A percentile compares a stretch with the other conserved stretches of the same genome.
Evolutionary conservation across 148 eudicot genomes (phyloP).

Genomic region (Silene latifolia): DNA sequence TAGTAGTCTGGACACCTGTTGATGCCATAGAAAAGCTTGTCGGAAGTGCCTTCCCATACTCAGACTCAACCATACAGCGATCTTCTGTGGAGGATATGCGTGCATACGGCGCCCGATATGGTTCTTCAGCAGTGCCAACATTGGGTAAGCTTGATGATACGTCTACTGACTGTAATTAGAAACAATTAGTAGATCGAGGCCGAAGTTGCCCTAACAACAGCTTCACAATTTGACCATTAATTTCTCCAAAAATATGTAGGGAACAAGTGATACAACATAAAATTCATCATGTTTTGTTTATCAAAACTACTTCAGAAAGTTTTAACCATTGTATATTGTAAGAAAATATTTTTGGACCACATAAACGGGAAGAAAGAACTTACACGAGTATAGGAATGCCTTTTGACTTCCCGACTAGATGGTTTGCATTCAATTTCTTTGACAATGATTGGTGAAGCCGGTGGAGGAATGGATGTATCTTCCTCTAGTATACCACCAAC

Average conservation of each 20-base stretch:
- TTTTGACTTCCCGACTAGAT: slow-evolving; percentile 30
- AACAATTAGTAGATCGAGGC: too few species aligned
- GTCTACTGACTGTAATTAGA: slow-evolving; percentile 38
- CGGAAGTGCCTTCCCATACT: slow-evolving; percentile 54
- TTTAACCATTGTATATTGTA: too few species aligned
- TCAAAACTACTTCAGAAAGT: too few species aligned
- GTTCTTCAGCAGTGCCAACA: slow-evolving; percentile 29
- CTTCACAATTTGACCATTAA: too few species aligned
- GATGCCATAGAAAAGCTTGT: slow-evolving; percentile 12
- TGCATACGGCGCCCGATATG: slow-evolving; percentile 77
- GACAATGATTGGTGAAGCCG: slow-evolving; percentile 38
- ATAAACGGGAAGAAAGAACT: background rate
- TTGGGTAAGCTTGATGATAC: slow-evolving; percentile 28
- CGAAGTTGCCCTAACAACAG: too few species aligned
- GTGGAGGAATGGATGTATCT: slow-evolving; percentile 32
- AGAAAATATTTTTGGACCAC: too few species aligned
- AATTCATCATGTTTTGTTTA: too few species aligned
- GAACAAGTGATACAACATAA: too few species aligned
- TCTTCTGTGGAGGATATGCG: slow-evolving; percentile 75
- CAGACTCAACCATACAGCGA: slow-evolving; percentile 51
- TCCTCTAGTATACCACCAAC: slow-evolving; percentile 31
- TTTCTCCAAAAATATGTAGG: too few species aligned
- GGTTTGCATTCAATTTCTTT: slow-evolving; percentile 39
- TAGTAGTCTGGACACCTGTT: background rate
- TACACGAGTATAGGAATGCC: slow-evolving; percentile 25